Conservation (phyloP, 2,329 filamentous ascomycete species). For the Alternaria sp. region DNA sequence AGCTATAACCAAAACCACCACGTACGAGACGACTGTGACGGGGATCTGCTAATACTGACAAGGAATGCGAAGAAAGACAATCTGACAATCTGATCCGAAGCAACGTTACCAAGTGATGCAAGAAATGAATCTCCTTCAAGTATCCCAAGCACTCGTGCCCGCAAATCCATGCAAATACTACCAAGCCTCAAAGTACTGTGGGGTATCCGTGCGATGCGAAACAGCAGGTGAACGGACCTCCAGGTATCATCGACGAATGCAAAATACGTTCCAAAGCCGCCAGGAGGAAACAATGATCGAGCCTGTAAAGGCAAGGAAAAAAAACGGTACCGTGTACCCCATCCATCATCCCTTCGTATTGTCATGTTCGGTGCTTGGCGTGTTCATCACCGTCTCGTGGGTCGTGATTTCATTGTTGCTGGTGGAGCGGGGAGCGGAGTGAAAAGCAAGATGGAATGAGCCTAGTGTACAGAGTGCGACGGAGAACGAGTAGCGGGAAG, state of each 20-base stretch:
- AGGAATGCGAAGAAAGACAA: slow-evolving; percentile 13
- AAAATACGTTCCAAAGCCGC: slow-evolving; percentile 19
- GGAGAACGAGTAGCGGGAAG: slow-evolving; percentile 11
- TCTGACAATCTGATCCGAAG: slow-evolving; percentile 23
- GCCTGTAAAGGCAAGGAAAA: slow-evolving; percentile 13
- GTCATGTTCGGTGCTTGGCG: slow-evolving; percentile 16
- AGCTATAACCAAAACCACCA: slow-evolving; percentile 24
- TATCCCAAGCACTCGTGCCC: slow-evolving; percentile 23
- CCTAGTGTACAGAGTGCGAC: slow-evolving; percentile 41
- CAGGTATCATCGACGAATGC: slow-evolving; percentile 28
- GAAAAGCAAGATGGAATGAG: slow-evolving; percentile 5
- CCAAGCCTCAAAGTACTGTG: slow-evolving; percentile 24
- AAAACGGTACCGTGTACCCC: slow-evolving; percentile 4
- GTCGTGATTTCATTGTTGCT: slow-evolving; percentile 28
- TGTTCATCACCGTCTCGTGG: slow-evolving; percentile 26
- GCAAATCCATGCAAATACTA: slow-evolving; percentile 40
- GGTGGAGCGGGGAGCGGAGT: slow-evolving; percentile 15
- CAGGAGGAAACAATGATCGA: slow-evolving; percentile 14
- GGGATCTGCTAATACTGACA: slow-evolving; percentile 14
- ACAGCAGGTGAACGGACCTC: slow-evolving; percentile 25
- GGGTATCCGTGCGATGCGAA: slow-evolving; percentile 23
- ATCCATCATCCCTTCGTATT: slow-evolving; percentile 23
- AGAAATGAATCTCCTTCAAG: slow-evolving; percentile 16
- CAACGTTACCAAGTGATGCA: slow-evolving; percentile 31
- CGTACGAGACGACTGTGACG: slow-evolving; percentile 20